phyloP scores from a whole-genome alignment of 208 protist species.

The Wallacemonas collosoma region DNA sequence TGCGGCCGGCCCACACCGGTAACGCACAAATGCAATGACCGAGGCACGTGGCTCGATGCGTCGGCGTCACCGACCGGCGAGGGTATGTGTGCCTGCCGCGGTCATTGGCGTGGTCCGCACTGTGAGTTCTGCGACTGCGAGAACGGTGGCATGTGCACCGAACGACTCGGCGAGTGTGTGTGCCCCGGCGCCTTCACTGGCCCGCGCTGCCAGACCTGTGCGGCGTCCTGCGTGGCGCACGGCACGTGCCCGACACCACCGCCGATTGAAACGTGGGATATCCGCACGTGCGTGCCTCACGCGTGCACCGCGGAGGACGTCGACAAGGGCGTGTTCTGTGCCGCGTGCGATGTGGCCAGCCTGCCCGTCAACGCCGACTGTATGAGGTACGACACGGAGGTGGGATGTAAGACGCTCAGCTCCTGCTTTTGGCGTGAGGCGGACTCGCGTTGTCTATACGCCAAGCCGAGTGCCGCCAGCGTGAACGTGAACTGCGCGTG shows the following conservation, averaged over 20 bases:
- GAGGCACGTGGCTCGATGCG: constrained; percentile 29
- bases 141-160: constrained; percentile 52
- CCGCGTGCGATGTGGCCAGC: constrained; percentile 14
- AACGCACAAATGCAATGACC: constrained; percentile 23
- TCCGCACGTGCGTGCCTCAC: constrained; percentile 43
- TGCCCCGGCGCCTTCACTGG: constrained; percentile 46
- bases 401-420: constrained; percentile 15
- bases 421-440: constrained; percentile 35
- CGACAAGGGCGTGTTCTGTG: constrained; percentile 24
- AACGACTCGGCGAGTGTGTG: constrained; percentile 31
- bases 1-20: constrained; percentile 26
- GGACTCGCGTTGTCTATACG: not conserved
- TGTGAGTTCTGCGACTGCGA: constrained; percentile 57
- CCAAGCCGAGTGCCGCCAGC: not conserved
- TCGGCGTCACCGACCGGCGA: constrained; percentile 36
- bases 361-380: constrained; percentile 1
- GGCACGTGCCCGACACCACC: constrained; percentile 31
- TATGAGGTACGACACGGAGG: not conserved
- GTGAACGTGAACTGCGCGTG: constrained; percentile 22
- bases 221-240: constrained; percentile 30
- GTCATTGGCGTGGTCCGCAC: constrained; percentile 44
- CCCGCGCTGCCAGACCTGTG: constrained; percentile 47
- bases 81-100: constrained; percentile 42
- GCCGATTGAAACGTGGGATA: constrained; percentile 28
- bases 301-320: constrained; percentile 25